These are phyloP conservation scores for Gloeostereum incarnatum DNA, from an alignment of 768 basidiomycete genomes.

Conservation along the genomic window DNA sequence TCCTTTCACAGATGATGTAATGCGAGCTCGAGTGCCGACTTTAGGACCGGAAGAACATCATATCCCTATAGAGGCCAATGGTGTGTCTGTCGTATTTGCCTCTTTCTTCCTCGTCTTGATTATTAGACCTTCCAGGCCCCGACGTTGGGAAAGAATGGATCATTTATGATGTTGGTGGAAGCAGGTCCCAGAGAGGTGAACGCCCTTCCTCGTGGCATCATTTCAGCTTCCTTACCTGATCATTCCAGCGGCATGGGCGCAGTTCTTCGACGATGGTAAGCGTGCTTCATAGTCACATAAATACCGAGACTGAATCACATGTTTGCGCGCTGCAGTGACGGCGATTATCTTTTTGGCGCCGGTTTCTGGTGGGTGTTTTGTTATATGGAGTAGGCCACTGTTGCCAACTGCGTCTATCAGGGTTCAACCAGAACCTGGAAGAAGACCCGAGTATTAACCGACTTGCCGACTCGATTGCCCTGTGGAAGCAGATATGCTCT, in stretches of 20 bases:
- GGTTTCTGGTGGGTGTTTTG: constrained; percentile 25
- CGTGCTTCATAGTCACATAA: background rate
- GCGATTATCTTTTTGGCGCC: constrained; percentile 62
- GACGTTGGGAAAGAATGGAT: constrained; percentile 38
- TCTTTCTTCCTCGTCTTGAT: background rate
- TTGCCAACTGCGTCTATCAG: constrained; percentile 12
- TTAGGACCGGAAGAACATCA: constrained; percentile 57
- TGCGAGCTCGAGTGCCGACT: constrained; percentile 56
- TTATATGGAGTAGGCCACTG: background rate
- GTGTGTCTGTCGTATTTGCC: constrained; percentile 10
- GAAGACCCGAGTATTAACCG: constrained; percentile 54
- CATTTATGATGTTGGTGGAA: constrained; percentile 62
- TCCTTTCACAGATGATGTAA: constrained; percentile 40
- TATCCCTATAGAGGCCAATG: constrained; percentile 37
- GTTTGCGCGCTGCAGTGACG: constrained; percentile 28
- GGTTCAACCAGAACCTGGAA: constrained; percentile 53
- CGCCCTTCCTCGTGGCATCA: constrained; percentile 1
- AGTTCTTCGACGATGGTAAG: constrained; percentile 60
- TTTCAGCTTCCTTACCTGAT: background rate
- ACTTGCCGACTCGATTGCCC: constrained; percentile 46
- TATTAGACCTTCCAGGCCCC: constrained; percentile 2
- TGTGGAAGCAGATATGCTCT: constrained; percentile 53
- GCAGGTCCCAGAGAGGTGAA: constrained; percentile 45
- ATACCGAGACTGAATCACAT: constrained; percentile 4
- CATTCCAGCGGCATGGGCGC: constrained; percentile 50